Conservation (phyloP, 331 rosid genomes). For the Pyrus hybrid region DNA sequence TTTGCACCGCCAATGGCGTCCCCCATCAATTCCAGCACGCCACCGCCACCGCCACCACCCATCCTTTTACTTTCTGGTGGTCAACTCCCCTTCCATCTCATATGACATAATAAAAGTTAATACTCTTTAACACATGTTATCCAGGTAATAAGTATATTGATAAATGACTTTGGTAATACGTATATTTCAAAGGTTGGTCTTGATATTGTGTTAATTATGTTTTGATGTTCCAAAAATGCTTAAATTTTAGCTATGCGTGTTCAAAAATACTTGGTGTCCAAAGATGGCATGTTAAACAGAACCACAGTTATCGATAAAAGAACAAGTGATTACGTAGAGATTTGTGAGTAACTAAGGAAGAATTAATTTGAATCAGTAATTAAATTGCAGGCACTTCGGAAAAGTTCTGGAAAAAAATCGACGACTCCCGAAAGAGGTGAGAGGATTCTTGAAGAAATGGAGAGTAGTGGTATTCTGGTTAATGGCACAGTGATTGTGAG, state of each 20-base stretch:
- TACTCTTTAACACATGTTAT: background rate
- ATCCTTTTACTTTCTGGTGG: background rate
- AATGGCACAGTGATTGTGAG: slow-evolving; percentile 35
- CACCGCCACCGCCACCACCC: no score
- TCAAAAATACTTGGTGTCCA: background rate
- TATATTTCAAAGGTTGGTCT: background rate
- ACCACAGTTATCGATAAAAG: background rate
- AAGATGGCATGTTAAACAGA: background rate
- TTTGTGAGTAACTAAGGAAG: background rate
- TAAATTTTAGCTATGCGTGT: background rate
- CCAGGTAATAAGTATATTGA: background rate
- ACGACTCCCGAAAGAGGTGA: slow-evolving; percentile 13
- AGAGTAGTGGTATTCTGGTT: slow-evolving; percentile 37
- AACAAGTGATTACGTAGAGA: background rate
- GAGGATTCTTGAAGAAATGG: slow-evolving; percentile 28
- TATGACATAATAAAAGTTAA: background rate
- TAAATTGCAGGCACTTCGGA: slow-evolving; percentile 38
- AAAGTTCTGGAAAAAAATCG: slow-evolving; percentile 23
- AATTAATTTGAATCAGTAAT: no score
- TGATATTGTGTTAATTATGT: background rate
- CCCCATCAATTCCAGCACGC: background rate
- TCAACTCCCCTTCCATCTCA: background rate
- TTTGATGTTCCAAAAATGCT: background rate
- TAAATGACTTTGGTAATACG: background rate
- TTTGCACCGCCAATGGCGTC: background rate